A percentile compares a stretch with the other conserved stretches of the same genome.
Conservation (phyloP, 2,329 filamentous ascomycete genomes). For the Xylariaceae sp. region DNA sequence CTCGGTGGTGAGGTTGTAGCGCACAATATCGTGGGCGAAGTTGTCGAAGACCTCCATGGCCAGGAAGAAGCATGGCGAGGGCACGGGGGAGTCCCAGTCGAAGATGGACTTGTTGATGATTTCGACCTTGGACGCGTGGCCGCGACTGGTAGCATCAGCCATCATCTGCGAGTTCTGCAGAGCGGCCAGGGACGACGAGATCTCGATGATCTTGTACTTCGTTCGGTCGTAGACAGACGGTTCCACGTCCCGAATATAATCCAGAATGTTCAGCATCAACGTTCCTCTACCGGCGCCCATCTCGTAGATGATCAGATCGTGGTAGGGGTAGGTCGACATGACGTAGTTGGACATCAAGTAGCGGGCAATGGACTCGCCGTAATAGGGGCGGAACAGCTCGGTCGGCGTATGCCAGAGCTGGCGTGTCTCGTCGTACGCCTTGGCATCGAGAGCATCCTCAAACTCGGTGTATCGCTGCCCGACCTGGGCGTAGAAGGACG, state of each 20-base stretch:
- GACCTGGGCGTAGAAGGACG: constrained; percentile 73
- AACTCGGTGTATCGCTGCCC: constrained; percentile 81
- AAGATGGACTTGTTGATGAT: constrained; percentile 95
- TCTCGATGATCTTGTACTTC: constrained; percentile 93
- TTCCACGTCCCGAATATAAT: constrained; percentile 86
- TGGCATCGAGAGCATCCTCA: constrained; percentile 77
- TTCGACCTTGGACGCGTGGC: constrained; percentile 80
- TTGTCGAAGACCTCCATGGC: constrained; percentile 99
- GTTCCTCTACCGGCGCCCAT: constrained; percentile 98
- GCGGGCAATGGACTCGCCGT: constrained; percentile 93
- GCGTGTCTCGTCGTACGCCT: constrained; percentile 65
- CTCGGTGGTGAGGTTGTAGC: constrained; percentile 79
- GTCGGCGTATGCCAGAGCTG: constrained; percentile 99
- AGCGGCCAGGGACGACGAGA: constrained; percentile 72
- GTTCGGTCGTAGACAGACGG: constrained; percentile 92
- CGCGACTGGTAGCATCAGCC: constrained; percentile 60
- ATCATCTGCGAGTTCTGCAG: constrained; percentile 70
- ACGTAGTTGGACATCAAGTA: constrained; percentile 96
- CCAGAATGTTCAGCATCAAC: constrained; percentile 94
- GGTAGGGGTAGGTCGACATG: constrained; percentile 86
- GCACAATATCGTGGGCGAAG: constrained; percentile 89
- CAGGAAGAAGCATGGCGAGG: constrained; percentile 92
- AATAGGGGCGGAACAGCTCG: constrained; percentile 92
- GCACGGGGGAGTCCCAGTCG: constrained; percentile 84
- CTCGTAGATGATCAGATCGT: constrained; percentile 96